Evolutionary conservation across 495 filamentous ascomycete species (phyloP).

Genomic region (Podospora tetraspora): DNA sequence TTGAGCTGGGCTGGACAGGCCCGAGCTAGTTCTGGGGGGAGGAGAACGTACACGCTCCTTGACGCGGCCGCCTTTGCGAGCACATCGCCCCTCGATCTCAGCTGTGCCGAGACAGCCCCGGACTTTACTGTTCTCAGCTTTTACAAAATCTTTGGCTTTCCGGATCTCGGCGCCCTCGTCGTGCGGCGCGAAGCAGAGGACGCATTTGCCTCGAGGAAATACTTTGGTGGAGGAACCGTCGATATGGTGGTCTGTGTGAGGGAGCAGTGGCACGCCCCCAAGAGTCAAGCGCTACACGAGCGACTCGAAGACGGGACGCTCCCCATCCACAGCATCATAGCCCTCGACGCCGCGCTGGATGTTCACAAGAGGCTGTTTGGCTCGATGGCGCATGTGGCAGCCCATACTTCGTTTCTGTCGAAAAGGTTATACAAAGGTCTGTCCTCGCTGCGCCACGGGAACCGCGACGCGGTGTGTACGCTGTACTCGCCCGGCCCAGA

Average conservation of each 20-base stretch:
- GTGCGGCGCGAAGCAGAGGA: conserved; percentile 64
- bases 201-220: conserved; percentile 60
- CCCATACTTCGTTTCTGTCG: conserved; percentile 67
- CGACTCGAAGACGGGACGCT: conserved; percentile 85
- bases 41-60: conserved; percentile 63
- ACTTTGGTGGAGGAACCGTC: conserved; percentile 95
- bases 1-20: conserved; percentile 60
- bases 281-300: conserved; percentile 67
- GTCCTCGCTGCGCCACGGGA: conserved; percentile 56
- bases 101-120: conserved; percentile 54
- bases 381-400: conserved; percentile 62
- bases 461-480: conserved; percentile 58
- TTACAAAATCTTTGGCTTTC: conserved; percentile 97
- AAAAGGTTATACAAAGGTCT: conserved; percentile 55
- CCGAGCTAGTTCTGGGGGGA: conserved; percentile 26
- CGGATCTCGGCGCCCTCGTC: conserved; percentile 82
- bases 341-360: conserved; percentile 65
- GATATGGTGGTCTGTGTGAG: conserved; percentile 63
- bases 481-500: conserved; percentile 51
- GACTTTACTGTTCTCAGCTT: conserved; percentile 90
- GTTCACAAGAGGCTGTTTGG: conserved; percentile 65
- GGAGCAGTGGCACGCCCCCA: conserved; percentile 70
- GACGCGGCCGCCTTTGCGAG: conserved; percentile 84
- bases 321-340: conserved; percentile 83
- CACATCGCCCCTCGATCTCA: conserved; percentile 70